phyloP scores from a whole-genome alignment of 2,329 filamentous ascomycete genomes.

The Rutstroemia sp. region DNA sequence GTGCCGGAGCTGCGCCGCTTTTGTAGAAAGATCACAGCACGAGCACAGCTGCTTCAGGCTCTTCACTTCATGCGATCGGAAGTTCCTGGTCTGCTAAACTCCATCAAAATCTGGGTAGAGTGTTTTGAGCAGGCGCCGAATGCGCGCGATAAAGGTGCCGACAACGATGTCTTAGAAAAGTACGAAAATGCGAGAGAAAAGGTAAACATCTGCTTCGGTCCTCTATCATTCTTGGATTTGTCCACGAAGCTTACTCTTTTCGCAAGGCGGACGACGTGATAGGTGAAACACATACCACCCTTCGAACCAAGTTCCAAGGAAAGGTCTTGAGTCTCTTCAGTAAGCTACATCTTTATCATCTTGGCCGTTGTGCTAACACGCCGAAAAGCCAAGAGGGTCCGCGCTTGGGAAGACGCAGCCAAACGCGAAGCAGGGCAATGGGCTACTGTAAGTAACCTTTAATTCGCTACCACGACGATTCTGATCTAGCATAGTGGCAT shows the following conservation, averaged over 20 bases:
- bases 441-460: not conserved
- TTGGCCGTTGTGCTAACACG: no score
- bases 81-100: not conserved
- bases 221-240: no score
- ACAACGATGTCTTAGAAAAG: not conserved
- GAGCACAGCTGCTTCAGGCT: not conserved
- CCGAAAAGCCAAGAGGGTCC: not conserved
- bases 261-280: no score
- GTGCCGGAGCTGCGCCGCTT: slow-evolving; percentile 31
- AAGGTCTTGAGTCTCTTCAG: no score
- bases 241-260: no score
- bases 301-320: no score
- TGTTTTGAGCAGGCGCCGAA: not conserved
- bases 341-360: no score
- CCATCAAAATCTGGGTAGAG: not conserved
- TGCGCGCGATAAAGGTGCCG: no score
- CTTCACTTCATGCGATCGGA: not conserved
- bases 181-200: no score
- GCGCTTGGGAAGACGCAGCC: not conserved
- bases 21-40: slow-evolving; percentile 21
- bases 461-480: not conserved
- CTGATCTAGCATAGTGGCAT: not conserved
- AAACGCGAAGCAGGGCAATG: not conserved
- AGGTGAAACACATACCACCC: no score
- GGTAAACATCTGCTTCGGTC: no score